Base-by-base conservation (phyloP, 257 asterid genomes). In the Solanum peruvianum region DNA sequence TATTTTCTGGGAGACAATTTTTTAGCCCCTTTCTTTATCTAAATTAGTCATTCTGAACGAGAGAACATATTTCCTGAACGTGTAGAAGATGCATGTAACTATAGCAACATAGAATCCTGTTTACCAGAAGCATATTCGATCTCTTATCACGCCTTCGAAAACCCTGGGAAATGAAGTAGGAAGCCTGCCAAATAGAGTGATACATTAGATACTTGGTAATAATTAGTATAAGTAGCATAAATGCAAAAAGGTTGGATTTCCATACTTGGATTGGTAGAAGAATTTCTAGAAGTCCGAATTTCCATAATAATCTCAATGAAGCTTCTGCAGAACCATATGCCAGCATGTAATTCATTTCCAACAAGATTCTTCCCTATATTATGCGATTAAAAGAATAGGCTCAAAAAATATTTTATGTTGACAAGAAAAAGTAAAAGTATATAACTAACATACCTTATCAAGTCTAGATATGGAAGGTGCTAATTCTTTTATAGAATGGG, bases 321-420 rank as follows among this genome's bases (percentile, higher is more conserved):
- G 88, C 88, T 89, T 89, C 91, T 31, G 91, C 91, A 81, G 91
- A 89, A 35, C 91, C 91, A 86, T 89, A 89, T 39, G 90, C 91
- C 52, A 89, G 77, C 91, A 89, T 89, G 58, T 89, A 89, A 56
- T 89, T 89, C 90, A 89, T 85, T 85, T 89, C 91, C 91, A 89
- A 84, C 39, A 89, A 88, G 69, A 89, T 85, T 71, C 91, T 87
- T 72, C 91, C 91, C 90, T 87, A 45, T 44, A 85, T 33, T 44
- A 89, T 49, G 72, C 6, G 11, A 66, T 56, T n/a, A 42, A 49
- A 77, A 77, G 66, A 47, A 56, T 56, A 20, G 35, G n/a, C 64
- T 45, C 5, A 78, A 15, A 39, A 44, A 78, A 78, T 14, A 0
- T 27, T 27, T 44, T 25, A 23, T 9, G 84, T 64, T 78, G 41